Conservation (phyloP, 805 yeast species). For the Metschnikowia gruessii region DNA sequence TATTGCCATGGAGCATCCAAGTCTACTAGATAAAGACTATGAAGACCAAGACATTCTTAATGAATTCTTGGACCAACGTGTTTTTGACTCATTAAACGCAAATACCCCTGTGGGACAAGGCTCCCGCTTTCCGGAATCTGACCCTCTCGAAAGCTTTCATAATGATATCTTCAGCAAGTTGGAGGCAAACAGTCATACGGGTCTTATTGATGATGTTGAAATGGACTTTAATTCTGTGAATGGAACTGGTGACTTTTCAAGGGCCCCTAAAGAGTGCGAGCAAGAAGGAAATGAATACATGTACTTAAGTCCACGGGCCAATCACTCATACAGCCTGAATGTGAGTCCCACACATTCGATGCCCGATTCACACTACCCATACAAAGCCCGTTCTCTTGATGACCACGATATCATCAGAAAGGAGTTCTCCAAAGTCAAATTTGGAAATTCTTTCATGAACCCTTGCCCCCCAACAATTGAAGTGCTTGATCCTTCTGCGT, state of each 20-base stretch:
- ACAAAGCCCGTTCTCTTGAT: constrained; percentile 20
- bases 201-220: constrained; percentile 7
- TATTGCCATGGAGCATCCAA: constrained; percentile 23
- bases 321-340: constrained; percentile 17
- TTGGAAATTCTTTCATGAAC: constrained; percentile 45
- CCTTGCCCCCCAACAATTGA: constrained; percentile 34
- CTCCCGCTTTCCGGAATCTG: neutral
- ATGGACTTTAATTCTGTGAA: constrained; percentile 1
- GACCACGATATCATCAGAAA: constrained; percentile 45
- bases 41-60: constrained; percentile 51
- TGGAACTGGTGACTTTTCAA: neutral
- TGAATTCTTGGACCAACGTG: constrained; percentile 54
- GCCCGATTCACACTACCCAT: constrained; percentile 12
- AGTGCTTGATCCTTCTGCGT: constrained; percentile 31
- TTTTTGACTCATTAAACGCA: constrained; percentile 37
- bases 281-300: constrained; percentile 20
- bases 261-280: neutral
- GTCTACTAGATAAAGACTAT: constrained; percentile 21
- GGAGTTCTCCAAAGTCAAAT: constrained; percentile 50
- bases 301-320: constrained; percentile 21
- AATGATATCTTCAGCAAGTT: constrained; percentile 9
- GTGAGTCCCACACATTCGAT: constrained; percentile 21
- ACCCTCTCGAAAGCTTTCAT: constrained; percentile 7
- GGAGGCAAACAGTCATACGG: constrained; percentile 3
- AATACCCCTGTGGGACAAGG: constrained; percentile 19